Evolutionary conservation across 139 green algal genomes (phyloP).

Genomic region (Auxenochlorella pyrenoidosa): DNA sequence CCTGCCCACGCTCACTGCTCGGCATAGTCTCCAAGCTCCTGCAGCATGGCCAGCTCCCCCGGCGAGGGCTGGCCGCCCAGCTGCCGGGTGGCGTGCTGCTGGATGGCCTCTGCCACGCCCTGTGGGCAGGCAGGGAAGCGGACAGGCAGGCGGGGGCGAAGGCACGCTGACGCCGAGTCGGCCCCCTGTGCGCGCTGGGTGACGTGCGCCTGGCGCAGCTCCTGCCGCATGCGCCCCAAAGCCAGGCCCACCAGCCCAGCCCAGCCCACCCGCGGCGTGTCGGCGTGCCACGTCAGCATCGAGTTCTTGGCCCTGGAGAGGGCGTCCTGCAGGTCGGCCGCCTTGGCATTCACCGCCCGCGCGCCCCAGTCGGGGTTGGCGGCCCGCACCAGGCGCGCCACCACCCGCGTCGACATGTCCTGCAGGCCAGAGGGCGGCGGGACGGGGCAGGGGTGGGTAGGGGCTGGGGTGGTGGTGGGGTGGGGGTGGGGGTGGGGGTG

Average conservation of each 20-base stretch:
- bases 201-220: too few relatives aligned
- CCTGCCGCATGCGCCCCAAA: too few relatives aligned
- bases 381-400: conserved; percentile 44
- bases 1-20: too few relatives aligned
- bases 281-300: conserved; percentile 46
- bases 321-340: neutral
- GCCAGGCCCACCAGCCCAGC: too few relatives aligned
- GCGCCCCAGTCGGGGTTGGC: conserved; percentile 18
- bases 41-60: neutral
- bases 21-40: neutral
- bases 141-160: neutral
- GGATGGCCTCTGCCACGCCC: neutral
- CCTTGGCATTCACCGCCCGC: neutral
- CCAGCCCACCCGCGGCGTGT: conserved; percentile 11
- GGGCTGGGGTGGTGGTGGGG: neutral
- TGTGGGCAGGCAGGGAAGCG: neutral
- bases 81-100: neutral
- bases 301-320: conserved; percentile 45
- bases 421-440: conserved; percentile 9
- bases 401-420: conserved; percentile 44
- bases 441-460: neutral
- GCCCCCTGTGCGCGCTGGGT: too few relatives aligned
- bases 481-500: too few relatives aligned
- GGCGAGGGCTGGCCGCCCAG: neutral
- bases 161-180: too few relatives aligned